Evolutionary conservation across 352 stramenopile genomes (phyloP), one percentile per base, ranked within the genome.

Genomic region (Phytophthora pinifolia): DNA sequence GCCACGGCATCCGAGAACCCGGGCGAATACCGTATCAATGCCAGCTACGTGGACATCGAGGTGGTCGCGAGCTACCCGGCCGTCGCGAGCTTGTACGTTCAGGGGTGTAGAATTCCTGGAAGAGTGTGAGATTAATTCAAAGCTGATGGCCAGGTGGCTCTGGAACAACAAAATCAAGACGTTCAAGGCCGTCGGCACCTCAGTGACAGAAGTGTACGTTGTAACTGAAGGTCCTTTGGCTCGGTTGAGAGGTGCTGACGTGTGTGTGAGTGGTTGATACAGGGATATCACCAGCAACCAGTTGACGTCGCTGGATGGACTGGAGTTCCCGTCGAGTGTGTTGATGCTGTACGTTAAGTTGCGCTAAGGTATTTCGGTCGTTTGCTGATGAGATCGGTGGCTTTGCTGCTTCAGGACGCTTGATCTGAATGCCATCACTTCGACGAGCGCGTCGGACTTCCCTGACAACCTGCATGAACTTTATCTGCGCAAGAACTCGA

Each of bases 141-240:
- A 27, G 17, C 1, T 49, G 33, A 22, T 18, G 6, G 30, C 25
- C 31, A 72, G 62, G 9, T 67, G 62, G 44, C 61, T 74, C 9
- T 76, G 67, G 67, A 67, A 79, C 49, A 83, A 83, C 56, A 51
- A 64, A 37, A 77, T 83, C 52, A 67, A 56, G 43, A 53, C 54
- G 37, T 77, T 77, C 36, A 65, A 72, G 35, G 46, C 49, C 0
- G 57, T 62, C 2, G 61, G 54, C 15, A 70, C 60, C 3, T 75
- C 44, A 1, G 55, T 80, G 48, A 74, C 59, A 25, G 62, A 79
- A 63, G 29, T 85, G 74, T 80, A 62, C 35, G 70, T 64, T 14
- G n/a, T 20, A 1, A 8, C 15, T n/a, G n/a, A 14, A 31, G 7
- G 41, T 8, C 5, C n/a, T n/a, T 32, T 10, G 6, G 43, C 10